These are phyloP conservation scores for Paecilomyces sp. DNA, from an alignment of 2,329 filamentous ascomycete genomes.

Conservation along the genomic window DNA sequence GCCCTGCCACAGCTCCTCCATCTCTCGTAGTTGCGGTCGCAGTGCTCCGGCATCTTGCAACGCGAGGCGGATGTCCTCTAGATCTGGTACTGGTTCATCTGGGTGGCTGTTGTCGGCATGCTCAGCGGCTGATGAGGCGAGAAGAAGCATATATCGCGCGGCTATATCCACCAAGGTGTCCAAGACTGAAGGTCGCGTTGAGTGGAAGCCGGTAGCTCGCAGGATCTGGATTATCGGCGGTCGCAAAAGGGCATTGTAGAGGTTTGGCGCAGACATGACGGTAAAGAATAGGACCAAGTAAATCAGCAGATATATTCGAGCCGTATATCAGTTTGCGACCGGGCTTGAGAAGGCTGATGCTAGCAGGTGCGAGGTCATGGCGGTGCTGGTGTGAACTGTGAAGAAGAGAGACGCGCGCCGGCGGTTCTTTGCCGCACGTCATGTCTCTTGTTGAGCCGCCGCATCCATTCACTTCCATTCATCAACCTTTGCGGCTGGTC, in stretches of 20 bases:
- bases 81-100: conserved; percentile 53
- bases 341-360: not conserved
- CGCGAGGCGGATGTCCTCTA: conserved; percentile 79
- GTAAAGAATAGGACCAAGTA: not conserved
- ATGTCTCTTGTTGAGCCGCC: not conserved
- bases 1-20: conserved; percentile 62
- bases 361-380: not conserved
- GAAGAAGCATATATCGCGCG: conserved; percentile 67
- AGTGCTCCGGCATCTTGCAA: conserved; percentile 74
- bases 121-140: conserved; percentile 64
- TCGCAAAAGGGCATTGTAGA: conserved; percentile 73
- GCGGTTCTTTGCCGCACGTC: not conserved
- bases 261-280: conserved; percentile 40
- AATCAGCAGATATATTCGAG: not conserved
- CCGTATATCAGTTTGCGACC: not conserved
- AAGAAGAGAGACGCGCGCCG: not conserved
- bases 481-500: not conserved
- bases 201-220: conserved; percentile 82
- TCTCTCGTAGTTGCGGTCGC: conserved; percentile 57
- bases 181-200: conserved; percentile 70
- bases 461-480: conserved; percentile 1
- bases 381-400: not conserved
- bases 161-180: conserved; percentile 85
- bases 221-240: conserved; percentile 86
- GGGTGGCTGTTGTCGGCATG: conserved; percentile 64